These are phyloP conservation scores for Penicillium freii DNA, from an alignment of 2,329 filamentous ascomycete genomes.

Conservation along the genomic window DNA sequence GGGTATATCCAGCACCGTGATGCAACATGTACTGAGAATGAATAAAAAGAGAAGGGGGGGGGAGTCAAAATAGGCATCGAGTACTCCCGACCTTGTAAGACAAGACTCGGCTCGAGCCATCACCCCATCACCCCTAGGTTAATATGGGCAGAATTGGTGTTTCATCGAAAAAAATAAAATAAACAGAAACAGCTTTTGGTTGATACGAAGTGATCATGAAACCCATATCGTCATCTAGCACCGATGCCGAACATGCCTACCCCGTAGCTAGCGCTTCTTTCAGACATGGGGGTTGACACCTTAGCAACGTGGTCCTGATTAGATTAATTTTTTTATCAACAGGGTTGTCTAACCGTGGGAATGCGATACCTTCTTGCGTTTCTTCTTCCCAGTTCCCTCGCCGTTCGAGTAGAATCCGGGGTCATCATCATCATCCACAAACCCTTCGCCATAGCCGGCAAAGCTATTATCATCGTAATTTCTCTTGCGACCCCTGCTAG, in stretches of 20 bases:
- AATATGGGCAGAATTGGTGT: slow-evolving; percentile 8
- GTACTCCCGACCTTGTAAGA: slow-evolving; percentile 9
- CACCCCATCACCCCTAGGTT: slow-evolving; percentile 14
- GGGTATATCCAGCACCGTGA: slow-evolving; percentile 51
- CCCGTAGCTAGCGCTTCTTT: slow-evolving; percentile 44
- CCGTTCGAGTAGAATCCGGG: slow-evolving; percentile 45
- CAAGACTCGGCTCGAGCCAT: not conserved
- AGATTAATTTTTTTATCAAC: slow-evolving; percentile 1
- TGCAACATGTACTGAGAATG: slow-evolving; percentile 44
- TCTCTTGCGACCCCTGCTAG: slow-evolving; percentile 50
- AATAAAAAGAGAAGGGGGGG: slow-evolving; percentile 21
- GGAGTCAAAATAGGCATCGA: slow-evolving; percentile 2
- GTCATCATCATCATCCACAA: slow-evolving; percentile 49
- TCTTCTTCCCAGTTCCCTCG: slow-evolving; percentile 47
- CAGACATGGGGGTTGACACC: slow-evolving; percentile 39
- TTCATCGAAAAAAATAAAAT: slow-evolving; percentile 14
- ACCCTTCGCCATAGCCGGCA: slow-evolving; percentile 52
- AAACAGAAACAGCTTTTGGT: slow-evolving; percentile 24
- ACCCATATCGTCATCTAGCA: slow-evolving; percentile 36
- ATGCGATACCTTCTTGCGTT: slow-evolving; percentile 47
- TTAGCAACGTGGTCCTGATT: slow-evolving; percentile 43
- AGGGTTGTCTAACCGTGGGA: not conserved
- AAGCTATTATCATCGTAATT: slow-evolving; percentile 53
- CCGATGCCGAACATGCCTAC: slow-evolving; percentile 48
- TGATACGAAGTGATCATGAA: slow-evolving; percentile 14